Evolutionary conservation across 805 yeast genomes (phyloP), one percentile per base, ranked within the genome.

Genomic region (Suhomyces sp.): DNA sequence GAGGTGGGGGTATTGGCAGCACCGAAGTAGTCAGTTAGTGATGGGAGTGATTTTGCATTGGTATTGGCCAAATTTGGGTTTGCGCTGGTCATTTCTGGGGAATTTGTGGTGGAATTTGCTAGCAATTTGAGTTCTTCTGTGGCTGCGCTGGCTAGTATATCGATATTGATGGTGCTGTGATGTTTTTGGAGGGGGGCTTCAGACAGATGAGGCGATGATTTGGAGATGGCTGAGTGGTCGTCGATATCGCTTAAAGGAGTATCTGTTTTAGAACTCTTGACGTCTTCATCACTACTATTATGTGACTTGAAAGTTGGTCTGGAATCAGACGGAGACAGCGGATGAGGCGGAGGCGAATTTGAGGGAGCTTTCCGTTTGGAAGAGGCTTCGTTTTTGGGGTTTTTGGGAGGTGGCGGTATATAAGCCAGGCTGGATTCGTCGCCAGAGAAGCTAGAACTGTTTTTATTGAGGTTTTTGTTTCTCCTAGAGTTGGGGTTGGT

Each of bases 111-210:
- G 43, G 41, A 37, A 6, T 44, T 47, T 55, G 75, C 74, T 53
- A 80, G 56, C 52, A 72, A 71, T 50, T 72, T 72, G 51, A 81
- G 68, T 61, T 81, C 85, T 60, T 80, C 82, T 3, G 81, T 72
- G 3, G 85, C 84, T 5, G 84, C 83, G 10, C 78, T 67, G 5
- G 84, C 84, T 46, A 81, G 63, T 2, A 79, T 66, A 60, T 80
- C 82, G 47, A 81, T 80, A 57, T 77, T 79, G 64, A 73, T 57
- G 39, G 66, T 64, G 43, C 51, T 47, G 17, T 46, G 39, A 12
- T 33, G 44, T 24, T 39, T 48, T 8, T n/a, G 22, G 4, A 41
- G 29, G 2, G 53, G 17, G 9, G 39, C 24, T 15, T 27, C 46
- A 5, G 45, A 29, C 25, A 24, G 15, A n/a, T 20, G 43, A 5